phyloP scores from a whole-genome alignment of 208 protist genomes.

The Acanthamoeba lenticulata region DNA sequence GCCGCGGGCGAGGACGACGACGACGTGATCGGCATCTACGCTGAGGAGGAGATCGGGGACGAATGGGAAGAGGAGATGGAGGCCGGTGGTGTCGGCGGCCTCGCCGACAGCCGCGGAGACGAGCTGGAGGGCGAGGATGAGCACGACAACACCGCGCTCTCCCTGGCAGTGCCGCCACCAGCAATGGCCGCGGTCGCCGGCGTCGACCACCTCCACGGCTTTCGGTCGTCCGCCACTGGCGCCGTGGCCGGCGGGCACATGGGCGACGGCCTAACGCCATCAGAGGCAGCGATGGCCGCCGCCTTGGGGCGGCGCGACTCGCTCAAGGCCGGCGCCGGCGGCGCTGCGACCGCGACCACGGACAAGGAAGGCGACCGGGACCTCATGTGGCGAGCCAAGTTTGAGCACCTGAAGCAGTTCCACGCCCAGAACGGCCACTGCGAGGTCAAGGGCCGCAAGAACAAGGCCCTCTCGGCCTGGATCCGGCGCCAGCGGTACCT shows the following conservation, averaged over 20 bases:
- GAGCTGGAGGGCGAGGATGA: not conserved
- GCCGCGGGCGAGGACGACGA: not conserved
- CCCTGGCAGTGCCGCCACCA: too few relatives aligned
- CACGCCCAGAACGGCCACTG: conserved; percentile 30
- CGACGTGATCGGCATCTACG: conserved; percentile 35
- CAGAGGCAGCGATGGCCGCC: not conserved
- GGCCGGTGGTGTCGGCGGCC: not conserved
- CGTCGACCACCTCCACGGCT: not conserved
- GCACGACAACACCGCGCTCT: too few relatives aligned
- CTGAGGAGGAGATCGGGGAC: conserved; percentile 39
- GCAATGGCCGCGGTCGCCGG: too few relatives aligned
- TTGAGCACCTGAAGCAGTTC: conserved; percentile 31
- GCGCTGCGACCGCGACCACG: not conserved
- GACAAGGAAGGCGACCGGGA: conserved; percentile 50
- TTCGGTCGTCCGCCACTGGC: too few relatives aligned
- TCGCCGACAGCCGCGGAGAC: conserved; percentile 11
- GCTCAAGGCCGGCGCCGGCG: not conserved
- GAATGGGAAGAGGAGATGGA: conserved; percentile 55
- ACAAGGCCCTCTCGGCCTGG: conserved; percentile 58
- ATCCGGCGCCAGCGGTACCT: conserved; percentile 15
- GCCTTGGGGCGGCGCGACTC: not conserved
- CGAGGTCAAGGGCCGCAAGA: conserved; percentile 45
- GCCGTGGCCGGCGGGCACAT: too few relatives aligned
- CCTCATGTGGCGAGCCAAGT: conserved; percentile 46
- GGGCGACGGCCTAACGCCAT: too few relatives aligned